Base-by-base conservation (phyloP, 2,329 filamentous ascomycete genomes). In the Harringtonia lauricola region DNA sequence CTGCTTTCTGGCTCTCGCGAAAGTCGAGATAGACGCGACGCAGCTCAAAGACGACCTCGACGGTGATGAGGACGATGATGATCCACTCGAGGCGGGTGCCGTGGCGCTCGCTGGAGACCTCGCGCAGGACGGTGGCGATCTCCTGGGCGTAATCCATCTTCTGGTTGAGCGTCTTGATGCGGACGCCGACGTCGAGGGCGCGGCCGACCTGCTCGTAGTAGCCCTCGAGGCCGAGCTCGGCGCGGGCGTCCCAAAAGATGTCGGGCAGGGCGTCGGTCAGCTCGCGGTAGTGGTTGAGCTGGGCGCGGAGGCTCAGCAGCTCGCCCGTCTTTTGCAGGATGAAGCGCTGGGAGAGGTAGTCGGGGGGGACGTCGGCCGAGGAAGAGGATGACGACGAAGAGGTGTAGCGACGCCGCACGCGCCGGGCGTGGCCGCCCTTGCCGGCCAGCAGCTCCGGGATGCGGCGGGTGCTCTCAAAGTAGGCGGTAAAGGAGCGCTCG, bases 71-170 rank as follows among this genome's bases (percentile, higher is more conserved):
- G 3, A 86, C 70, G 55, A 98, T 96, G 59, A 98, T 96, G 54
- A 94, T 94, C 83, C 86, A 90, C 65, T 96, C 92, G 12, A 98
- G 70, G 44, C 86, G 73, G 26, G 89, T 78, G 15, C 86, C 84
- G 58, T 96, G 88, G 59, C 86, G 87, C 68, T 96, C 89, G 58
- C 85, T 94, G 44, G 94, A 72, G 58, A 89, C 81, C 61, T 95
- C 87, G 46, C 92, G 73, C 48, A 96, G 65, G 15, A 96, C 89
- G 42, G 73, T 86, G 8, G 92, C 88, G 59, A 95, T 95, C 61
- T 96, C 90, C 57, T 92, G 86, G 1, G 90, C 92, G 60, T 98
- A 96, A 57, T 95, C 90, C 77, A 98, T 94, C 67, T 94, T 94
- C 65, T 94, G 86, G 60, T 98, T 98, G 53, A 96, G 65, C 17